Conservation (phyloP, 805 yeast genomes). For the Torulaspora maleeae region DNA sequence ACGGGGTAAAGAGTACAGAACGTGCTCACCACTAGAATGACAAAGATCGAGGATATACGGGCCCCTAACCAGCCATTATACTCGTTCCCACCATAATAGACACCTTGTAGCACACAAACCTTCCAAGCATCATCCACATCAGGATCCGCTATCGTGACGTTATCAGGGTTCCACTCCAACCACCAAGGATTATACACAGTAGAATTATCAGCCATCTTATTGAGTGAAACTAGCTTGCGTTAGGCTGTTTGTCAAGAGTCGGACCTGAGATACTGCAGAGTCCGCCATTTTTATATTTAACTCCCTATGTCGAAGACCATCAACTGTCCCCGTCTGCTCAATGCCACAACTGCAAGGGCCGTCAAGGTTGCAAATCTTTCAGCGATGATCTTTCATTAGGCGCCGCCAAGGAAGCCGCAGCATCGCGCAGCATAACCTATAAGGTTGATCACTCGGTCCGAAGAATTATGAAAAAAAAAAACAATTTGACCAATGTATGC, state of each 20-base stretch:
- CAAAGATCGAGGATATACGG: constrained; percentile 56
- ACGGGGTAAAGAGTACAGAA: constrained; percentile 45
- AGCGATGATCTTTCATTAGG: not conserved
- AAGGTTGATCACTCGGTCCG: not conserved
- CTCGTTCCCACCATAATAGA: constrained; percentile 38
- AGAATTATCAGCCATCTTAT: not conserved
- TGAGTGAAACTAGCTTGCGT: not conserved
- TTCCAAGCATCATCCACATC: constrained; percentile 39
- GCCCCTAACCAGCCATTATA: constrained; percentile 44
- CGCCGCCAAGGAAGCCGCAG: not conserved
- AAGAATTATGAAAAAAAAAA: not conserved
- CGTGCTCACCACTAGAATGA: constrained; percentile 48
- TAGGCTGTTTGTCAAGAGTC: not conserved
- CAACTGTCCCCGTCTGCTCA: no score
- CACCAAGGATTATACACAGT: constrained; percentile 15
- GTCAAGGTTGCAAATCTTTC: not conserved
- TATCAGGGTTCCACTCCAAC: constrained; percentile 22
- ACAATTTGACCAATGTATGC: not conserved
- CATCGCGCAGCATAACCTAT: not conserved
- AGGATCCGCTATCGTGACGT: constrained; percentile 31
- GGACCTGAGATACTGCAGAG: not conserved
- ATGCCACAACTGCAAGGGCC: not conserved
- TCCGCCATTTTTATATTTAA: not conserved
- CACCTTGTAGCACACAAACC: constrained; percentile 41
- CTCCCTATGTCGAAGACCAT: no score